Base-by-base conservation (phyloP, 495 filamentous ascomycete species). In the Glarea lozoyensis region DNA sequence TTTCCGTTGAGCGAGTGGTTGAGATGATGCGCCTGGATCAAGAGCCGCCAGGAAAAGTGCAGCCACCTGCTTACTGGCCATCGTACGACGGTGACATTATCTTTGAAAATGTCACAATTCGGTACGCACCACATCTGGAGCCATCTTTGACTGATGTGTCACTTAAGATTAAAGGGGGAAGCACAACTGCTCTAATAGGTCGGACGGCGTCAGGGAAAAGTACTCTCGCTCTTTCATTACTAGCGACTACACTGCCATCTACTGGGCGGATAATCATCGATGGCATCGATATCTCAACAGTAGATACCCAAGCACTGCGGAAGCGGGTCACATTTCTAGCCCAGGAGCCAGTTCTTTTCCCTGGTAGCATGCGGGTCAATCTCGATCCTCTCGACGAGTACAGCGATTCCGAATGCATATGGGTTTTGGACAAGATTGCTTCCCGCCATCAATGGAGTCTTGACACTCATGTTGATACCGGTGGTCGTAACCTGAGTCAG, bases 1-100 rank as follows among this genome's bases (percentile, higher is more conserved):
- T 90, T 11, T 88, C 83, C 0, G 85, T 93, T 2, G 86, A 93
- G 60, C 73, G 86, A 19, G 74, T 93, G 2, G 76, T 88, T 19
- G 86, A 92, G 52, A 65, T 89, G 0, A 67, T 88, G 2, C 69
- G 82, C 43, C 69, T 89, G 1, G 83, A 87, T 27, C 75, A 84
- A 54, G 86, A 93, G 59, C 65, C 77, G 0, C 61, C 61, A 2
- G 86, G 86, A 6, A 67, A 72, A 2, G 57, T 84, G 11, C 51
- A 70, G 4, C 85, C 86, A 1, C 82, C 86, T 15, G 76, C 80
- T 0, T 69, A 67, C n/a, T 93, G 86, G 86, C 86, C 86, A 4
- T 66, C 60, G 2, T 80, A 73, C 46, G 64, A 66, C 18, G 79
- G 78, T 34, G 79, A 82, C 55, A 82, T 93, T 43, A 61, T 74